phyloP scores from a whole-genome alignment of 2,329 filamentous ascomycete species.

The Xylariaceae sp. region DNA sequence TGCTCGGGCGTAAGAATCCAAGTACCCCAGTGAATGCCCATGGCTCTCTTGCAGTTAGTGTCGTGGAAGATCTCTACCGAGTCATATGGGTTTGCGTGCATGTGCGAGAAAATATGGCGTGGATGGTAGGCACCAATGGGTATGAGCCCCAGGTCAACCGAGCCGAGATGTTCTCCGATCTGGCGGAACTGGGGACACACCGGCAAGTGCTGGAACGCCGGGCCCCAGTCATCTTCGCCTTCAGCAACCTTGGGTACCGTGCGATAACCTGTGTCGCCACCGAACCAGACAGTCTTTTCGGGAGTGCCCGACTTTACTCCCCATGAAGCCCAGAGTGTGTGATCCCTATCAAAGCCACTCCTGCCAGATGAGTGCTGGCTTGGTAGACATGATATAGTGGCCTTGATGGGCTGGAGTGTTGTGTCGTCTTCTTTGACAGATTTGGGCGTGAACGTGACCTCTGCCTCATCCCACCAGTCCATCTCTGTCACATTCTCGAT shows the following conservation, averaged over 20 bases:
- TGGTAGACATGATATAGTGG: conserved; percentile 78
- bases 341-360: conserved; percentile 70
- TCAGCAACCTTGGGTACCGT: conserved; percentile 70
- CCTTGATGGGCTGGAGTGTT: conserved; percentile 63
- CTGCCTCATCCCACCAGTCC: conserved; percentile 92
- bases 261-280: conserved; percentile 89
- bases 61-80: conserved; percentile 89
- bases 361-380: conserved; percentile 83
- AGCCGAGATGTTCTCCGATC: conserved; percentile 80
- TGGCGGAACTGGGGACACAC: conserved; percentile 83
- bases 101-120: conserved; percentile 73
- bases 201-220: conserved; percentile 70
- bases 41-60: conserved; percentile 75
- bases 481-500: conserved; percentile 83
- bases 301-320: conserved; percentile 68
- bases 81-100: conserved; percentile 89
- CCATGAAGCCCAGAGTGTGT: conserved; percentile 91
- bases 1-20: conserved; percentile 89
- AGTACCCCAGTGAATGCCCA: conserved; percentile 93
- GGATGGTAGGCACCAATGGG: conserved; percentile 91
- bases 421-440: conserved; percentile 38
- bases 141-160: conserved; percentile 90
- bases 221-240: conserved; percentile 72
- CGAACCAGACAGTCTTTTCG: conserved; percentile 84
- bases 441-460: conserved; percentile 64